A percentile compares a stretch with the other conserved stretches of the same genome.
Conservation (phyloP, 805 yeast genomes). For the Grigorovia humatica region DNA sequence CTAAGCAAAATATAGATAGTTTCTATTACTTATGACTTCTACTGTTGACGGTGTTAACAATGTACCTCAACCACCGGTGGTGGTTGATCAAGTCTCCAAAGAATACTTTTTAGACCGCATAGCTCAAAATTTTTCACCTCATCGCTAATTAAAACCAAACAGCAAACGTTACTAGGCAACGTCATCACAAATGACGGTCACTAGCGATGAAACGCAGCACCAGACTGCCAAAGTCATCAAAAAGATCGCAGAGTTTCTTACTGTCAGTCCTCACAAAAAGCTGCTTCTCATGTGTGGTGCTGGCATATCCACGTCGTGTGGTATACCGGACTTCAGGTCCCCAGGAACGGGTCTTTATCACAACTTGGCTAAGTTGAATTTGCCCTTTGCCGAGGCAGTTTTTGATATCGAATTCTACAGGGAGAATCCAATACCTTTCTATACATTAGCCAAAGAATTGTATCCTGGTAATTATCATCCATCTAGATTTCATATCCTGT, state of each 20-base stretch:
- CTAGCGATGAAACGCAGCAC: not conserved
- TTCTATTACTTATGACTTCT: too few relatives aligned
- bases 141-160: too few relatives aligned
- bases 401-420: constrained; percentile 79
- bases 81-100: too few relatives aligned
- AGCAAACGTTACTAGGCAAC: too few relatives aligned
- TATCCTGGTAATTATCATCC: constrained; percentile 85
- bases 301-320: constrained; percentile 87
- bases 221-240: not conserved
- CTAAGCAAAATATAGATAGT: too few relatives aligned
- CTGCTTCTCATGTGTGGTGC: constrained; percentile 79
- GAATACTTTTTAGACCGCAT: too few relatives aligned
- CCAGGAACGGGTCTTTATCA: constrained; percentile 85
- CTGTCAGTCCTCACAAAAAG: constrained; percentile 25
- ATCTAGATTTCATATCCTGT: constrained; percentile 67
- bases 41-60: too few relatives aligned
- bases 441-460: constrained; percentile 70
- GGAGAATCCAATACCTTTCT: constrained; percentile 73
- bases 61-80: too few relatives aligned
- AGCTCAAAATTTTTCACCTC: too few relatives aligned
- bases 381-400: constrained; percentile 93
- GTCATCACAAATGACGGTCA: not conserved
- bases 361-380: constrained; percentile 57
- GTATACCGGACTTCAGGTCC: constrained; percentile 90
- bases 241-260: not conserved